Base-by-base conservation (phyloP, 805 yeast genomes). In the Kazachstania africana region DNA sequence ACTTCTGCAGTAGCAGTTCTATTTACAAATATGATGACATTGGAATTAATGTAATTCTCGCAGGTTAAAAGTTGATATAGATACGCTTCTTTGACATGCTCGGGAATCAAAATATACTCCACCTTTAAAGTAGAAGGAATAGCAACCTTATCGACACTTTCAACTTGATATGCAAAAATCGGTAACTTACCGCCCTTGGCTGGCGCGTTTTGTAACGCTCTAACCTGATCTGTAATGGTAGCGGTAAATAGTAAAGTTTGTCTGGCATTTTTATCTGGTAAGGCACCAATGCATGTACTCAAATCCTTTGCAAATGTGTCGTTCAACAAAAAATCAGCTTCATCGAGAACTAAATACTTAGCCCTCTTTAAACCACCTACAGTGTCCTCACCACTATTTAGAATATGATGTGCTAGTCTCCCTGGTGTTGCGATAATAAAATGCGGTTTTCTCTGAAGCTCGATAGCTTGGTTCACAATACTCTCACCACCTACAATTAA, bases 341-440 rank as follows among this genome's bases (percentile, higher is more conserved):
- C 98, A 65, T 91, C 98, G 2, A 91, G 62, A 3, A 91, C 97
- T 32, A 91, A 62, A 48, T 66, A 91, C 50, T 78, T 76, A 12
- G 80, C 78, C 43, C 93, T 66, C 44, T 77, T 72, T 29, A 64
- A 0, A 79, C 65, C 27, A 25, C 28, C 24, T 19, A 28, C 14
- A 14, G 32, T 81, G 38, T 91, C 96, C 36, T 80, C 93, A 12
- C 95, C 95, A 51, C 91, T 80, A 46, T 76, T 72, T 38, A 78
- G 57, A 13, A 91, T 76, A 56, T 88, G 96, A 52, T 84, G 94
- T 0, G 97, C 97, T 37, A 91, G 60, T 49, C 98, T 67, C 12
- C 98, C 98, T 0, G 98, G 98, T 0, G 98, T 91, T 2, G 98
- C 98, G 39, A 91, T 78, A 17, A 91, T 84, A 45, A 91, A 80